Conservation (phyloP, 208 protist species). For the Leishmania lainsoni region DNA sequence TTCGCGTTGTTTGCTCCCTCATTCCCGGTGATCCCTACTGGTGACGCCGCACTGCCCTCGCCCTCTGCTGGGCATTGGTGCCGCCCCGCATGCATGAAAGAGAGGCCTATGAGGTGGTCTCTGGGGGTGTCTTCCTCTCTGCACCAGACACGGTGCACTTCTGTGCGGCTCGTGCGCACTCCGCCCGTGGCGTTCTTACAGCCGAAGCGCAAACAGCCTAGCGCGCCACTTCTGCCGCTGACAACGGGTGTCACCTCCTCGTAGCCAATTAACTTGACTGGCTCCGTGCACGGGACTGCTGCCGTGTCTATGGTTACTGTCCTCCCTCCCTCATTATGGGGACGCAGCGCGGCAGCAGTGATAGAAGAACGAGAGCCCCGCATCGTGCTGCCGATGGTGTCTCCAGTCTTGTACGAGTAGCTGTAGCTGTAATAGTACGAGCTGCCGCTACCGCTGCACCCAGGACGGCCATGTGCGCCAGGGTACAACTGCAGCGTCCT, state of each 20-base stretch:
- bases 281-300: not conserved
- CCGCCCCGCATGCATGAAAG: not conserved
- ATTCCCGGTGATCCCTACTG: not conserved
- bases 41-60: not conserved
- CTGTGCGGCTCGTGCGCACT: slow-evolving; percentile 22
- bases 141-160: slow-evolving; percentile 1
- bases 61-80: not conserved
- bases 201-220: slow-evolving; percentile 11
- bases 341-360: not conserved
- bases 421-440: slow-evolving; percentile 22
- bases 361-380: not conserved
- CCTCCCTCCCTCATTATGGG: not conserved
- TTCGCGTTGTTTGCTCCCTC: not conserved
- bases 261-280: slow-evolving; percentile 11
- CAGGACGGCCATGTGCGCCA: not conserved
- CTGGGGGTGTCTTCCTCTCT: not conserved
- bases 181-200: not conserved
- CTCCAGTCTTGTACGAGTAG: slow-evolving; percentile 20
- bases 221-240: not conserved
- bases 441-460: not conserved
- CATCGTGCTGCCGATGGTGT: not conserved
- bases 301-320: not conserved
- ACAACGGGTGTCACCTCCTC: slow-evolving; percentile 23
- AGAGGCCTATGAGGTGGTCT: not conserved
- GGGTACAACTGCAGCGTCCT: not conserved